These are phyloP conservation scores for Apocynum venetum DNA, from an alignment of 257 asterid species.

Conservation along the genomic window DNA sequence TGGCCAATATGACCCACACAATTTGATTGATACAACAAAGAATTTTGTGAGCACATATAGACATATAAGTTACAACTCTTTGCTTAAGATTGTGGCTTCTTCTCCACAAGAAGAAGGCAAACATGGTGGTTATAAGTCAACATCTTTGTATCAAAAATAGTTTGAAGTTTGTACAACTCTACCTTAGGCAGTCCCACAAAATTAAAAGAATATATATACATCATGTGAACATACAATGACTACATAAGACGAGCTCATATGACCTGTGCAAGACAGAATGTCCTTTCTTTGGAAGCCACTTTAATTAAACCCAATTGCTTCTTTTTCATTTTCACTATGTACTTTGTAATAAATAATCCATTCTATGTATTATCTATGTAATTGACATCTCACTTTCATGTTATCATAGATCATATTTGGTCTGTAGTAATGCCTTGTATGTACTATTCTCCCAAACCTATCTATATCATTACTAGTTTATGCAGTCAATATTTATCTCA, in stretches of 20 bases:
- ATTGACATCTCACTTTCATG: slow-evolving; percentile 10
- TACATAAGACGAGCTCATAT: slow-evolving; percentile 15
- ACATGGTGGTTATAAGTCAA: slow-evolving; percentile 24
- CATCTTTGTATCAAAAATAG: slow-evolving; percentile 16
- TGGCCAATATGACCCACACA: slow-evolving; percentile 18
- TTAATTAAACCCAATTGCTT: neutral
- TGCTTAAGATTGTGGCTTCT: slow-evolving; percentile 18
- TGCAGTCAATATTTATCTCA: neutral
- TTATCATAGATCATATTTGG: neutral
- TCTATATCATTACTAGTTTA: too few species aligned
- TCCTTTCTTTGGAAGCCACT: slow-evolving; percentile 23
- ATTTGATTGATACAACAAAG: slow-evolving; percentile 16
- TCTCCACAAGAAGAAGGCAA: slow-evolving; percentile 9
- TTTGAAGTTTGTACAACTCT: slow-evolving; percentile 17
- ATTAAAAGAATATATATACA: slow-evolving; percentile 7
- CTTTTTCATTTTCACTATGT: slow-evolving; percentile 18
- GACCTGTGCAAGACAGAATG: slow-evolving; percentile 25
- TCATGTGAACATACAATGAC: slow-evolving; percentile 18
- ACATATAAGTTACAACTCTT: neutral
- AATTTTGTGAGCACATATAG: neutral
- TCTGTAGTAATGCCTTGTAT: neutral
- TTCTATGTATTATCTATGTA: neutral
- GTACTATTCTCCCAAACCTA: neutral
- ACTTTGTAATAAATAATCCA: slow-evolving; percentile 4
- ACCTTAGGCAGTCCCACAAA: slow-evolving; percentile 13